Conservation (phyloP, 2,329 filamentous ascomycete genomes). For the Epichloe gansuensis region DNA sequence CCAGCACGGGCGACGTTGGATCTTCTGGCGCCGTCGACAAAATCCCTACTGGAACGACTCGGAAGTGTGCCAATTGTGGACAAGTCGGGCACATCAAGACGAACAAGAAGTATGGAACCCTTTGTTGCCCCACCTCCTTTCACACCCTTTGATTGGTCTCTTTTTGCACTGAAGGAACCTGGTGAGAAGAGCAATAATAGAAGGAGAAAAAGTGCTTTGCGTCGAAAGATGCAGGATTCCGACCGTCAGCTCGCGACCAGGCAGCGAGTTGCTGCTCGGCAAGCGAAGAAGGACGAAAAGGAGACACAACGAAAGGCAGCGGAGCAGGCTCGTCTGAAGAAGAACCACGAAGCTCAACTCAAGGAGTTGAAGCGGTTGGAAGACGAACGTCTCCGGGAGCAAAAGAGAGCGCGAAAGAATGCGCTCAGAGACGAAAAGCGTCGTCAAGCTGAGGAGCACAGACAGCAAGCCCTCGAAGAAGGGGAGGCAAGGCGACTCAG, state of each 20-base stretch:
- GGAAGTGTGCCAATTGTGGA: constrained; percentile 96
- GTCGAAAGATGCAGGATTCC: constrained; percentile 12
- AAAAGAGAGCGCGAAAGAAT: constrained; percentile 7
- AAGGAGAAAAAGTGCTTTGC: constrained; percentile 9
- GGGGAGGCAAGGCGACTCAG: constrained; percentile 5
- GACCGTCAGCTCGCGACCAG: constrained; percentile 9
- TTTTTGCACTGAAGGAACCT: constrained; percentile 8
- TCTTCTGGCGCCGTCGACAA: constrained; percentile 41
- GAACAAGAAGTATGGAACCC: constrained; percentile 73
- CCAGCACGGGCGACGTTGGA: constrained; percentile 29
- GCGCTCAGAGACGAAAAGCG: constrained; percentile 5
- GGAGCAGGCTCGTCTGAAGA: constrained; percentile 4
- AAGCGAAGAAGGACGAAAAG: constrained; percentile 2
- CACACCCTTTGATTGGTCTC: constrained; percentile 22
- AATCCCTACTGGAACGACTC: constrained; percentile 52
- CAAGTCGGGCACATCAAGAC: constrained; percentile 97
- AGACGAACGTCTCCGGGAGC: constrained; percentile 9
- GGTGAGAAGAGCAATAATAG: constrained; percentile 4
- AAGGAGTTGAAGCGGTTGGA: constrained; percentile 9
- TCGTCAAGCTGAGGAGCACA: constrained; percentile 8
- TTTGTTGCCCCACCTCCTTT: constrained; percentile 16
- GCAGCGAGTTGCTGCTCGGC: constrained; percentile 8
- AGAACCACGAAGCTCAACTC: constrained; percentile 3
- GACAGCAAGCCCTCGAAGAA: constrained; percentile 9
- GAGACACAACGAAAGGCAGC: constrained; percentile 1